Conservation (phyloP, 148 eudicot species). For the Silene conica region DNA sequence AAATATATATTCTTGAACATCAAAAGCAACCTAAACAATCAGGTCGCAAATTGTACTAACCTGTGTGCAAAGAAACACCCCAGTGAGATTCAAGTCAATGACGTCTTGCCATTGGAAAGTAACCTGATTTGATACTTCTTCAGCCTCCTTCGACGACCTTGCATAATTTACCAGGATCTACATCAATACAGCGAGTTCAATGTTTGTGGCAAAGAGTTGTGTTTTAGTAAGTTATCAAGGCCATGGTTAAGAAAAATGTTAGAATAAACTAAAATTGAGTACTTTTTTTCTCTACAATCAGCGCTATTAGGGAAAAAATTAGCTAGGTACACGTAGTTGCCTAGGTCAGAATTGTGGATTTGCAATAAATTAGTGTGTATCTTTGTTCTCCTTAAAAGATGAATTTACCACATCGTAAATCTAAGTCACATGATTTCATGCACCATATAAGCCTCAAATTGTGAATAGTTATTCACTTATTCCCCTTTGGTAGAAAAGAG, state of each 20-base stretch:
- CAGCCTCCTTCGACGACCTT: conserved; percentile 59
- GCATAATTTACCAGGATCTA: conserved; percentile 77
- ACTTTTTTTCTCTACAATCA: background rate
- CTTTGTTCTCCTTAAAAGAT: background rate
- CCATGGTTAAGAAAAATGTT: too few species aligned
- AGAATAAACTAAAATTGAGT: background rate
- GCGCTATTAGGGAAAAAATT: background rate
- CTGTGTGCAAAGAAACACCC: conserved; percentile 88
- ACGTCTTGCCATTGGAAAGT: conserved; percentile 73
- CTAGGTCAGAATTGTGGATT: conserved; percentile 5
- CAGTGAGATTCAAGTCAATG: conserved; percentile 84
- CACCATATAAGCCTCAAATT: too few species aligned
- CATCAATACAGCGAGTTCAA: conserved; percentile 14
- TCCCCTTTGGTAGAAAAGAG: too few species aligned
- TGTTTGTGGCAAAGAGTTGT: background rate
- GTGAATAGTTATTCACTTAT: too few species aligned
- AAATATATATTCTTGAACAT: background rate
- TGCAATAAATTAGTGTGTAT: background rate
- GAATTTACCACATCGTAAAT: too few species aligned
- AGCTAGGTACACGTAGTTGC: background rate
- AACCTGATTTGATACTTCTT: conserved; percentile 55
- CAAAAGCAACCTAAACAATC: background rate
- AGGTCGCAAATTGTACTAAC: conserved; percentile 26
- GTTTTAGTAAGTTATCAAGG: background rate
- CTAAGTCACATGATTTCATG: too few species aligned